Percentiles rank a stretch among this genome's conserved stretches.
Evolutionary conservation across 2,329 filamentous ascomycete species (phyloP).

Genomic region (Fusarium humuli): DNA sequence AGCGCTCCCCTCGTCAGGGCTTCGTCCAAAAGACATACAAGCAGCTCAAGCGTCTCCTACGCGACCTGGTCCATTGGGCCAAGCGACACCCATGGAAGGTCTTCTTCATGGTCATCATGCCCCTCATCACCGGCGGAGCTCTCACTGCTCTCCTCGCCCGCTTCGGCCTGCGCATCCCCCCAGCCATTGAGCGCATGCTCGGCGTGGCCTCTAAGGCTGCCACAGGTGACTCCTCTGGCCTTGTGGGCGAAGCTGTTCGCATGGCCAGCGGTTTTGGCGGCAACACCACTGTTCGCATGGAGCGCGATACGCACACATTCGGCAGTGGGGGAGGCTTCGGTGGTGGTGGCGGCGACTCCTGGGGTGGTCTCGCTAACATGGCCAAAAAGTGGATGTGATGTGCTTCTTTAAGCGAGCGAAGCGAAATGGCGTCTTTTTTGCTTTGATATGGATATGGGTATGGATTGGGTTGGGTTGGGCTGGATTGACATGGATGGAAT

Average conservation of each 20-base stretch:
- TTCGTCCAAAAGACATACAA: constrained; percentile 80
- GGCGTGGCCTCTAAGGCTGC: constrained; percentile 64
- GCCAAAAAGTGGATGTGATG: constrained; percentile 58
- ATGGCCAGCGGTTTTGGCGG: constrained; percentile 59
- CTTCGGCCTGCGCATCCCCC: constrained; percentile 83
- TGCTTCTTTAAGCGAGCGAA: constrained; percentile 5
- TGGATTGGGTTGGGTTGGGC: background rate
- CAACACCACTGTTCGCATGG: constrained; percentile 45
- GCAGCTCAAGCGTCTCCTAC: constrained; percentile 82
- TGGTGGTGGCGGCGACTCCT: constrained; percentile 49
- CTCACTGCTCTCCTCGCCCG: constrained; percentile 80
- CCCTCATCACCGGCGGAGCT: constrained; percentile 85
- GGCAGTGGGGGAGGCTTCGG: constrained; percentile 32
- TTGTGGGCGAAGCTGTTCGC: constrained; percentile 66
- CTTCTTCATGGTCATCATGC: constrained; percentile 87
- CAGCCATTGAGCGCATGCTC: constrained; percentile 68
- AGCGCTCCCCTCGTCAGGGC: constrained; percentile 82
- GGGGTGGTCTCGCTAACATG: constrained; percentile 53
- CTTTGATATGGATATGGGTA: background rate
- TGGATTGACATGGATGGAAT: background rate
- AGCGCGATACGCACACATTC: constrained; percentile 54
- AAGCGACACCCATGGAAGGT: constrained; percentile 88
- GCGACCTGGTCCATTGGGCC: constrained; percentile 84
- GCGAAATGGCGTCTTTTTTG: constrained; percentile 15
- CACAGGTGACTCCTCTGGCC: constrained; percentile 60